phyloP scores from a whole-genome alignment of 495 filamentous ascomycete species.

The Daldinia vernicosa region DNA sequence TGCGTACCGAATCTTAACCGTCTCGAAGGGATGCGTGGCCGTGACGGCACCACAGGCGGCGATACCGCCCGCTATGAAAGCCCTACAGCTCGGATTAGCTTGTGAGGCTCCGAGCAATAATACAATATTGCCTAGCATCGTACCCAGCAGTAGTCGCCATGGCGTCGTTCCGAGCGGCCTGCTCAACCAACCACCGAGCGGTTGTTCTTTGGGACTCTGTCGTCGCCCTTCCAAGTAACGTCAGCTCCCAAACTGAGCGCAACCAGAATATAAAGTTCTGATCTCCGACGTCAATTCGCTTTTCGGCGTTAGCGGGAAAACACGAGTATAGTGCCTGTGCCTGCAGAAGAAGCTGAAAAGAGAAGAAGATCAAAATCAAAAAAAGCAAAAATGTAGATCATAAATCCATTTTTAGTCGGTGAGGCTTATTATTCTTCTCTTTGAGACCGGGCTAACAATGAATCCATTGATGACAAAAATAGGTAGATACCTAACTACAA shows the following conservation, averaged over 20 bases:
- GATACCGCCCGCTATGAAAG: slow-evolving; percentile 93
- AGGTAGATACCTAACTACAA: background rate
- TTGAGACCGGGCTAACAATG: slow-evolving; percentile 4
- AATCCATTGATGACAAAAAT: slow-evolving; percentile 11
- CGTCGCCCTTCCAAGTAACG: background rate
- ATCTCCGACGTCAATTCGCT: background rate
- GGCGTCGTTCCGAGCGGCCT: slow-evolving; percentile 28
- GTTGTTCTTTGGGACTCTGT: background rate
- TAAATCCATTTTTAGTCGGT: slow-evolving; percentile 6
- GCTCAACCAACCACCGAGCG: slow-evolving; percentile 24
- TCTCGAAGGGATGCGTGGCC: slow-evolving; percentile 97
- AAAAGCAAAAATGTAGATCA: background rate
- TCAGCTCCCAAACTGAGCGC: background rate
- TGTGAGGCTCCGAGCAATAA: background rate
- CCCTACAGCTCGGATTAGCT: slow-evolving; percentile 50
- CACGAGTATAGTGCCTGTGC: background rate
- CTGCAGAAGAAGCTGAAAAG: background rate
- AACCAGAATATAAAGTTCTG: background rate
- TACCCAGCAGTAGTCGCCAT: slow-evolving; percentile 63
- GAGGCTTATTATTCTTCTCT: slow-evolving; percentile 7
- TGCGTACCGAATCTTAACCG: slow-evolving; percentile 92
- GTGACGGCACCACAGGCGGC: slow-evolving; percentile 98
- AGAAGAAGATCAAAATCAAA: background rate
- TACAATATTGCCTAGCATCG: background rate
- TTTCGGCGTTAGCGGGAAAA: slow-evolving; percentile 3